Evolutionary conservation across 2,329 filamentous ascomycete genomes (phyloP).

Genomic region (Trichophyton schoenleinii): DNA sequence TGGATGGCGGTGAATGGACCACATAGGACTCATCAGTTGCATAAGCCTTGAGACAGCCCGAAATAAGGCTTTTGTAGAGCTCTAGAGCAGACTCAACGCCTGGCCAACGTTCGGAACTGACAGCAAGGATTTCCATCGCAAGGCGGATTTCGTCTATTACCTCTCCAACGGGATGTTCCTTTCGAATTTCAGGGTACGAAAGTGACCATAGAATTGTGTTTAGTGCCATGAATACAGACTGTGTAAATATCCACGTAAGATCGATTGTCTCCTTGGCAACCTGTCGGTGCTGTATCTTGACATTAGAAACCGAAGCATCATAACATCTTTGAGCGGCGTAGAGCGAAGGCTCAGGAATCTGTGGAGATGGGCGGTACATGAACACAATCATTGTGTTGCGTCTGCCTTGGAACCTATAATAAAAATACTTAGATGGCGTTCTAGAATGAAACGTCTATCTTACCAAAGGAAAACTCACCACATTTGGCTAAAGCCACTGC

Average conservation of each 20-base stretch:
- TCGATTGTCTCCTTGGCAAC: constrained; percentile 65
- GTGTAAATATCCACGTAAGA: constrained; percentile 85
- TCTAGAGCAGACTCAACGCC: constrained; percentile 73
- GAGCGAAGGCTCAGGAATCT: constrained; percentile 72
- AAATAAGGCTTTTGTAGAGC: constrained; percentile 74
- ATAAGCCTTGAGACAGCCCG: constrained; percentile 79
- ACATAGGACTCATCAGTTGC: constrained; percentile 46
- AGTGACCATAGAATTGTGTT: constrained; percentile 87
- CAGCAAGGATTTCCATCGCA: constrained; percentile 64
- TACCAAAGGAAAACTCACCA: constrained; percentile 48
- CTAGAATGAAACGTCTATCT: constrained; percentile 14
- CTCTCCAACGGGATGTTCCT: constrained; percentile 57
- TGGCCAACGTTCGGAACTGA: constrained; percentile 80
- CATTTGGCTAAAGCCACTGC: constrained; percentile 59
- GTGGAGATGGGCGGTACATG: constrained; percentile 80
- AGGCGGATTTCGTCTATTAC: constrained; percentile 62
- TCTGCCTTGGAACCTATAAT: constrained; percentile 48
- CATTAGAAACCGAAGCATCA: constrained; percentile 68
- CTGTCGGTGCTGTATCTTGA: constrained; percentile 67
- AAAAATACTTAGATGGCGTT: constrained; percentile 21
- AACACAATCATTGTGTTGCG: constrained; percentile 84
- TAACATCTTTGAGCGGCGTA: constrained; percentile 72
- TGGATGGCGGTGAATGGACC: constrained; percentile 35
- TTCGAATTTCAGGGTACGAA: constrained; percentile 73
- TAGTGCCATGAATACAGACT: constrained; percentile 79